A percentile compares a stretch with the other conserved stretches of the same genome.
phyloP scores from a whole-genome alignment of 768 basidiomycete species.

The Collybia nuda region DNA sequence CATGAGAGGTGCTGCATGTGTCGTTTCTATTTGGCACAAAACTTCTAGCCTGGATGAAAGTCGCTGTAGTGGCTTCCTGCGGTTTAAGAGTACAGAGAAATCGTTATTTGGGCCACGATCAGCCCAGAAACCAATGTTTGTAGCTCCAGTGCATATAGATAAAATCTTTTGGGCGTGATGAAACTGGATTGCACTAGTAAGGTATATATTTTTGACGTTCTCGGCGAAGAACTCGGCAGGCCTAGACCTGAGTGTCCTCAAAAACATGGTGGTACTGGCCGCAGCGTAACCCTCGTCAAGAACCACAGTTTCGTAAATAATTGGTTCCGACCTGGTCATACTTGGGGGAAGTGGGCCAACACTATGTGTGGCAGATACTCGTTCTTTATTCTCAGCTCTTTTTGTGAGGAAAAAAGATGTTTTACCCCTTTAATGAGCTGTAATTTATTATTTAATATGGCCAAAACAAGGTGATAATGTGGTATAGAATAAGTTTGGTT shows the following conservation, averaged over 20 bases:
- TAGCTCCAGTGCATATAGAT: constrained; percentile 22
- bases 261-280: constrained; percentile 17
- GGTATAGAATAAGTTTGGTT: too few species aligned
- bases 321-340: constrained; percentile 26
- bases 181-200: constrained; percentile 20
- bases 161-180: constrained; percentile 18
- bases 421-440: too few species aligned
- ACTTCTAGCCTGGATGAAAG: constrained; percentile 23
- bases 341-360: background rate
- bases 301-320: constrained; percentile 30
- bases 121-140: constrained; percentile 26
- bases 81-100: background rate
- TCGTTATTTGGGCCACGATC: background rate
- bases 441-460: too few species aligned
- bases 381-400: too few species aligned
- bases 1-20: background rate
- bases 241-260: constrained; percentile 24
- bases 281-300: constrained; percentile 16
- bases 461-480: too few species aligned
- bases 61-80: background rate
- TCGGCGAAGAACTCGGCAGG: constrained; percentile 26
- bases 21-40: constrained; percentile 2
- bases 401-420: too few species aligned
- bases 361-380: too few species aligned
- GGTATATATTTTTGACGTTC: constrained; percentile 24